A percentile compares a stretch with the other conserved stretches of the same genome.
phyloP scores from a whole-genome alignment of 495 filamentous ascomycete species.

The Neurospora sp. region DNA sequence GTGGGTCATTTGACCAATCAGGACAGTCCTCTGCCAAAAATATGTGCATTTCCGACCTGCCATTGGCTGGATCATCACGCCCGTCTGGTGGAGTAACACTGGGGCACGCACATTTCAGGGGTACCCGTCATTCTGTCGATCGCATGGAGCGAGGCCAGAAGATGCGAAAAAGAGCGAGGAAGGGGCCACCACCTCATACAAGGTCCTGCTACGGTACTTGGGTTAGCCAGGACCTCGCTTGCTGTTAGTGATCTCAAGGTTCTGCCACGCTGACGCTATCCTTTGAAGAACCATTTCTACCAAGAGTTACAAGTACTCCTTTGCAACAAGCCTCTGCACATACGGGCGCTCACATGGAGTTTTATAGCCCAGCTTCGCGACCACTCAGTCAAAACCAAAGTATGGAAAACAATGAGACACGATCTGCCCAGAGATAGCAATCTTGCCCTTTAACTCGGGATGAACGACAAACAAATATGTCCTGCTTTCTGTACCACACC shows the following conservation, averaged over 20 bases:
- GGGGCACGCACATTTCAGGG: slow-evolving; percentile 20
- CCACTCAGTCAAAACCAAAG: neutral
- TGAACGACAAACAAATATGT: neutral
- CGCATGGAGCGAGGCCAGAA: slow-evolving; percentile 3
- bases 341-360: neutral
- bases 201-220: neutral
- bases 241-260: neutral
- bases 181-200: neutral
- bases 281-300: neutral
- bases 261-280: neutral
- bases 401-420: neutral
- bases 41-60: neutral
- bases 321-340: neutral
- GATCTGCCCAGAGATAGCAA: neutral
- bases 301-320: neutral
- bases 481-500: neutral
- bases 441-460: neutral
- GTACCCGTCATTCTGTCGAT: slow-evolving; percentile 14
- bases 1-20: slow-evolving; percentile 13
- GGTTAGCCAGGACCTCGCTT: neutral
- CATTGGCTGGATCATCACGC: slow-evolving; percentile 14
- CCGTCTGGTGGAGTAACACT: slow-evolving; percentile 4
- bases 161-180: neutral
- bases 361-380: neutral
- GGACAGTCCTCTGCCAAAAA: slow-evolving; percentile 2